These are phyloP conservation scores for Penicillium occitanis DNA, from an alignment of 2,329 filamentous ascomycete species.

Conservation along the genomic window DNA sequence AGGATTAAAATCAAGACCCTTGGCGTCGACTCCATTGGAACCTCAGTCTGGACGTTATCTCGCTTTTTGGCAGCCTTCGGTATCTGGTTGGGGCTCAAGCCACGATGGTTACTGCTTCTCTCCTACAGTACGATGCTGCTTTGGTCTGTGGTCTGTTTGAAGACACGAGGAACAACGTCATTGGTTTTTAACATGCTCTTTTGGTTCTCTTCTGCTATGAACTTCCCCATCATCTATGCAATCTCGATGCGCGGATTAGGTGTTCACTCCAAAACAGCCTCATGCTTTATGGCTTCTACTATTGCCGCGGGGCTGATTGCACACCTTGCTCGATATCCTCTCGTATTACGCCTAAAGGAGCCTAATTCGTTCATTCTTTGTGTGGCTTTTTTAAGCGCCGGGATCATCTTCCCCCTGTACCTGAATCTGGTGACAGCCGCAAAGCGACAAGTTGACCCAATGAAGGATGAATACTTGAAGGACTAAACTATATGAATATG, in stretches of 20 bases:
- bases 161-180: too few species aligned
- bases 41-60: background rate
- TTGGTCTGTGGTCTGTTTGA: too few species aligned
- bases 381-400: constrained; percentile 52
- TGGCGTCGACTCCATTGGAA: background rate
- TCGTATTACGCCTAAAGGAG: background rate
- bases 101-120: too few species aligned
- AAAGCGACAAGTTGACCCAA: constrained; percentile 53
- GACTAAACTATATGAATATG: background rate
- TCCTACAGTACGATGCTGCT: too few species aligned
- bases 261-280: background rate
- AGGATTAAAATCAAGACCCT: background rate
- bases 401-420: constrained; percentile 55
- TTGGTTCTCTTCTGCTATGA: background rate
- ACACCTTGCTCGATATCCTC: background rate
- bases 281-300: background rate
- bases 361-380: background rate
- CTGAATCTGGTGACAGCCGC: constrained; percentile 51
- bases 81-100: too few species aligned
- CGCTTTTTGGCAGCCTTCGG: too few species aligned
- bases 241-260: background rate
- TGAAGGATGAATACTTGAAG: constrained; percentile 35
- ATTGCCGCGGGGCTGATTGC: background rate
- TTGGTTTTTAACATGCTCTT: background rate
- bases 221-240: background rate